Conservation (phyloP, 192 early-diverging fungal species). For the Podila epigama region DNA sequence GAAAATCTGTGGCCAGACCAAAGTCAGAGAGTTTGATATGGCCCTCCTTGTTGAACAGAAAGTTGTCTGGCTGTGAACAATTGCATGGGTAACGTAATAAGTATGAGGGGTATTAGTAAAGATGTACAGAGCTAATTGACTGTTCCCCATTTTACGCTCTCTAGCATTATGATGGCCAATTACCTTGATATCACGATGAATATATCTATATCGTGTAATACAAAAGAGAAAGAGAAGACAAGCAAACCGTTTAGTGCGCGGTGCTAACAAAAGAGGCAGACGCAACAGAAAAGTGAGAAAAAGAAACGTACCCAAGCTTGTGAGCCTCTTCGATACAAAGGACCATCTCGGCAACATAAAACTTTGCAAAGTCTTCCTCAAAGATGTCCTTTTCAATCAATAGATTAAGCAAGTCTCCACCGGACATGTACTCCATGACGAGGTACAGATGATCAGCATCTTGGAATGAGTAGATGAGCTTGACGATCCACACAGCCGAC, state of each 20-base stretch:
- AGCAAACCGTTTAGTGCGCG: not conserved
- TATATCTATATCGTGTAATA: slow-evolving; percentile 11
- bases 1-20: slow-evolving; percentile 74
- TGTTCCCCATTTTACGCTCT: too few species aligned
- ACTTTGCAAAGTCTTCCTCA: slow-evolving; percentile 78
- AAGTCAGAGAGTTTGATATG: slow-evolving; percentile 77
- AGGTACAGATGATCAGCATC: slow-evolving; percentile 89
- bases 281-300: too few species aligned
- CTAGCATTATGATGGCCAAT: too few species aligned
- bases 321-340: slow-evolving; percentile 84
- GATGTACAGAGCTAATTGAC: too few species aligned
- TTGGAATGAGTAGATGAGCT: slow-evolving; percentile 92
- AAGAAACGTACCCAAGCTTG: slow-evolving; percentile 83
- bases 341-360: slow-evolving; percentile 90
- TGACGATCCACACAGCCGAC: slow-evolving; percentile 84
- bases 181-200: slow-evolving; percentile 73
- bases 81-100: slow-evolving; percentile 77
- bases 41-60: slow-evolving; percentile 69
- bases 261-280: not conserved
- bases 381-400: slow-evolving; percentile 89
- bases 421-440: slow-evolving; percentile 97
- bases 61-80: slow-evolving; percentile 72
- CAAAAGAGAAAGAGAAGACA: not conserved
- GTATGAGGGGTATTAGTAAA: slow-evolving; percentile 5
- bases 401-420: slow-evolving; percentile 94